Evolutionary conservation across 257 asterid genomes (phyloP), one percentile per base, ranked within the genome.

Genomic region (Nemophila menziesii): DNA sequence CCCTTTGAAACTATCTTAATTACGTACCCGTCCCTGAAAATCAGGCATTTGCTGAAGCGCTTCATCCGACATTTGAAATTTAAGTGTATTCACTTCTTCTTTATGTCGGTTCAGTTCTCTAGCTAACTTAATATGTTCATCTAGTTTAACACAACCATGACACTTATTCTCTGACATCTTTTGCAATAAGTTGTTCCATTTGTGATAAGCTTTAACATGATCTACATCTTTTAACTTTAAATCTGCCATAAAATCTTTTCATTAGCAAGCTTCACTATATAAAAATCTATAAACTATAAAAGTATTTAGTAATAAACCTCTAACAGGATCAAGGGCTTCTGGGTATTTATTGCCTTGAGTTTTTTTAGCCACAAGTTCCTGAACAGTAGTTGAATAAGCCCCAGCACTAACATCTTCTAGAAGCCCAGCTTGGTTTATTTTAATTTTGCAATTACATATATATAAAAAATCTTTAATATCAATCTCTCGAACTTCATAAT

Each of bases 21-120:
- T 22, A 65, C 90, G 13, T 80, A 89, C 98, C 70, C 98, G 92
- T 39, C 94, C 98, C 79, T 76, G 96, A 77, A 90, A 90, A 61
- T 79, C 92, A n/a, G 98, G 98, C 98, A 85, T 90, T 70, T 85
- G 94, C 75, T 70, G 73, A 54, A 90, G 98, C 56, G 98, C 98
- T 58, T 81, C 98, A 62, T 90, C 98, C 20, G 98, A 90, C 96
- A 90, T 90, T 64, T 90, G 69, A 78, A 64, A 90, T 58, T 66
- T 52, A 60, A 90, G 79, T 60, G 58, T 66, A 44, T 67, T 72
- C 59, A 90, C 85, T 77, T 90, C 98, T 58, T 82, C 83, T 18
- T 12, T 51, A 56, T 90, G 82, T 27, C 42, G 58, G 58, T 77
- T 78, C 49, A 72, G 50, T 58, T 90, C 93, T 60, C 49, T 52